These are phyloP conservation scores for Paralagenidium karlingii DNA, from an alignment of 352 stramenopile genomes.

Conservation along the genomic window DNA sequence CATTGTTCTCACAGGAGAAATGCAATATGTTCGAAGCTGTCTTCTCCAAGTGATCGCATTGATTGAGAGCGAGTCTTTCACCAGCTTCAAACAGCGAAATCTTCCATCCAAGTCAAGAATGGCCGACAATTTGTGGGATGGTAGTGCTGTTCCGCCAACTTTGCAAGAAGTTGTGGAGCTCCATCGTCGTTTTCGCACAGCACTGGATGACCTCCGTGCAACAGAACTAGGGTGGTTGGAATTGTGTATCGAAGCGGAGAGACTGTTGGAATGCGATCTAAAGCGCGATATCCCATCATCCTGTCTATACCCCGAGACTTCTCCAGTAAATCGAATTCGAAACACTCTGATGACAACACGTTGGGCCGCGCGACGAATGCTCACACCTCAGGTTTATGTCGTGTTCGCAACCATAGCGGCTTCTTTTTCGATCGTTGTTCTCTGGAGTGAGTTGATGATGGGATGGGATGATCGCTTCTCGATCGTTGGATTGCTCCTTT, in stretches of 20 bases:
- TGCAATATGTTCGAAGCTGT: conserved; percentile 46
- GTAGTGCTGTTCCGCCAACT: conserved; percentile 26
- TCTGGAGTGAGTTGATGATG: conserved; percentile 61
- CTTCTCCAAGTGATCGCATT: conserved; percentile 18
- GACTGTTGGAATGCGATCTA: conserved; percentile 10
- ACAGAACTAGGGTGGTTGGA: conserved; percentile 47
- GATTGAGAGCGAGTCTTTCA: conserved; percentile 17
- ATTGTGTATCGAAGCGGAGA: conserved; percentile 32
- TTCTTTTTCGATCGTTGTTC: conserved; percentile 27
- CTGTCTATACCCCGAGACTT: conserved; percentile 24
- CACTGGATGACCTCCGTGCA: conserved; percentile 24
- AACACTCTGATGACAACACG: conserved; percentile 10
- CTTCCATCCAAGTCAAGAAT: too few relatives aligned
- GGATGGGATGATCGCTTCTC: conserved; percentile 14
- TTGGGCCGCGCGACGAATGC: conserved; percentile 11
- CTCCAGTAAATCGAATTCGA: conserved; percentile 13
- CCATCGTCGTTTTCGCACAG: conserved; percentile 24
- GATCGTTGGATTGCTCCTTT: too few relatives aligned
- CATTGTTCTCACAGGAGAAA: conserved; percentile 53
- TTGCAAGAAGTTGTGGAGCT: conserved; percentile 28
- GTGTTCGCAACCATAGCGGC: conserved; percentile 13
- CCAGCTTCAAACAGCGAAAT: too few relatives aligned
- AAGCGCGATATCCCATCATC: conserved; percentile 13
- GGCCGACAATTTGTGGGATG: too few relatives aligned
- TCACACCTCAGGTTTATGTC: conserved; percentile 15